Percentiles rank a stretch among this genome's conserved stretches.
These are phyloP conservation scores for Fusarium lateritium DNA, from an alignment of 2,329 filamentous ascomycete species.

Conservation along the genomic window DNA sequence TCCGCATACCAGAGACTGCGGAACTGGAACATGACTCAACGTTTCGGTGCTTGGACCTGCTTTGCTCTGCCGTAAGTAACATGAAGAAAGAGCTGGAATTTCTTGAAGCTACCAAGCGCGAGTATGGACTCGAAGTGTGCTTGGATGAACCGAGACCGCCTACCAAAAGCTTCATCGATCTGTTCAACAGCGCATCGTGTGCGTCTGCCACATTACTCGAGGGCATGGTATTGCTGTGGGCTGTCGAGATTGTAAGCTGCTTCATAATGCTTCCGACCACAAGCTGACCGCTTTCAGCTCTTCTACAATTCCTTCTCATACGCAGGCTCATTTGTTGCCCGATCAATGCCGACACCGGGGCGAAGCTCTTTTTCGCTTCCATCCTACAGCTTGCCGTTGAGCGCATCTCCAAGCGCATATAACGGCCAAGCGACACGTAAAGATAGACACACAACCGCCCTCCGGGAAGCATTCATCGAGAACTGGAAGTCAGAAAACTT, in stretches of 20 bases:
- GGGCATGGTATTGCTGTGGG: slow-evolving; percentile 12
- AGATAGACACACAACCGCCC: slow-evolving; percentile 6
- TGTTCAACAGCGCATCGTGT: slow-evolving; percentile 7
- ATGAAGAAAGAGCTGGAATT: slow-evolving; percentile 11
- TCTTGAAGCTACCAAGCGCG: slow-evolving; percentile 8
- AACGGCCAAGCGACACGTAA: slow-evolving; percentile 4
- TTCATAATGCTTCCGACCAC: neutral
- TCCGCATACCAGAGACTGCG: slow-evolving; percentile 8
- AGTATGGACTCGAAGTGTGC: slow-evolving; percentile 9
- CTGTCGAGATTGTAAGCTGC: slow-evolving; percentile 4
- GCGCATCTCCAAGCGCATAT: slow-evolving; percentile 5
- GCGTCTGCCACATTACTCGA: slow-evolving; percentile 11
- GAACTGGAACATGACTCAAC: slow-evolving; percentile 8
- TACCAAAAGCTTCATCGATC: slow-evolving; percentile 7
- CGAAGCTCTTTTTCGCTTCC: slow-evolving; percentile 13
- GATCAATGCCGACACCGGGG: neutral
- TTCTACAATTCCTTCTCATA: slow-evolving; percentile 8
- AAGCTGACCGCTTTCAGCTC: slow-evolving; percentile 3
- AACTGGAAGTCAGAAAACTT: slow-evolving; percentile 12
- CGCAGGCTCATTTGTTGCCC: slow-evolving; percentile 6
- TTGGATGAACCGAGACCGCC: slow-evolving; percentile 5
- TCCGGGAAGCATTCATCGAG: slow-evolving; percentile 9
- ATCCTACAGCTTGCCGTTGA: slow-evolving; percentile 6
- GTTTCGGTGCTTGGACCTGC: slow-evolving; percentile 8
- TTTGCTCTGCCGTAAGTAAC: slow-evolving; percentile 5